These are phyloP conservation scores for Suillus hirtellus DNA, from an alignment of 768 basidiomycete species.

Conservation along the genomic window DNA sequence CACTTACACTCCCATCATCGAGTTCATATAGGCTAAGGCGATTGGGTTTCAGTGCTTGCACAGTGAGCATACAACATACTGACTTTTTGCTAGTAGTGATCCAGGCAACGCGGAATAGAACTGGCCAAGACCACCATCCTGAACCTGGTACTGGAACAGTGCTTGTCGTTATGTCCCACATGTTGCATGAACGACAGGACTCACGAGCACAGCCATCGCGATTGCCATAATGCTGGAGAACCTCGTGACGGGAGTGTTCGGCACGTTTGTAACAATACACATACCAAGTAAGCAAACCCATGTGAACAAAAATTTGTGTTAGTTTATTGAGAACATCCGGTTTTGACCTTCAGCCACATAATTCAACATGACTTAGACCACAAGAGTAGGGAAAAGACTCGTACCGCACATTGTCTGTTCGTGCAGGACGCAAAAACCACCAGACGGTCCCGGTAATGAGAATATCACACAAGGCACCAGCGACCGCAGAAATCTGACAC, in stretches of 20 bases:
- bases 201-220: slow-evolving; percentile 17
- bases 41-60: background rate
- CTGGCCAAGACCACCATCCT: background rate
- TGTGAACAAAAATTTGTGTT: slow-evolving; percentile 19
- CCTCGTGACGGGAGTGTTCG: background rate
- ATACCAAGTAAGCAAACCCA: slow-evolving; percentile 23
- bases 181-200: background rate
- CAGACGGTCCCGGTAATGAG: slow-evolving; percentile 21
- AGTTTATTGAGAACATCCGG: slow-evolving; percentile 17
- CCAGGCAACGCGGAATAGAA: slow-evolving; percentile 17
- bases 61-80: background rate
- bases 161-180: background rate
- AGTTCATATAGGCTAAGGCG: slow-evolving; percentile 23
- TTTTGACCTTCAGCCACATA: background rate
- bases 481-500: slow-evolving; percentile 11
- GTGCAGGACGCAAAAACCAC: slow-evolving; percentile 18
- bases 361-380: slow-evolving; percentile 4
- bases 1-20: slow-evolving; percentile 27
- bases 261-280: slow-evolving; percentile 1
- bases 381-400: background rate
- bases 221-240: slow-evolving; percentile 15
- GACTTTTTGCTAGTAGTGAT: slow-evolving; percentile 21
- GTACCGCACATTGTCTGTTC: slow-evolving; percentile 18
- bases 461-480: slow-evolving; percentile 23
- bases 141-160: slow-evolving; percentile 19